phyloP scores from a whole-genome alignment of 805 yeast genomes.

The Wickerhamiella lipophila region DNA sequence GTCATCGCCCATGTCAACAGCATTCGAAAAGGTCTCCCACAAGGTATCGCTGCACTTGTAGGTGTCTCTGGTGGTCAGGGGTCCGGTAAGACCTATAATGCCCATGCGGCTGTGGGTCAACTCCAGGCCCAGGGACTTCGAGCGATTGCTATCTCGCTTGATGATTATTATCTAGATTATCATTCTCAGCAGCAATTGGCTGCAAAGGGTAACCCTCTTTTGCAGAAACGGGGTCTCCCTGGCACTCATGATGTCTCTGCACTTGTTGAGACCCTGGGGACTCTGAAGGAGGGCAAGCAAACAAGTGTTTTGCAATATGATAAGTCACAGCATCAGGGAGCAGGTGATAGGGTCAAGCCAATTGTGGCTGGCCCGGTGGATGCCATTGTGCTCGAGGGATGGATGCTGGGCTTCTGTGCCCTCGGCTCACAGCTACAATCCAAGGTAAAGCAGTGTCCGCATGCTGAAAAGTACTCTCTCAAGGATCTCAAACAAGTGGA shows the following conservation, averaged over 20 bases:
- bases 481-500: slow-evolving; percentile 36
- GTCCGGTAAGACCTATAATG: slow-evolving; percentile 29
- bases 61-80: slow-evolving; percentile 31
- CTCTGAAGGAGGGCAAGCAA: slow-evolving; percentile 23
- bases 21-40: not conserved
- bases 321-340: slow-evolving; percentile 56
- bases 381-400: slow-evolving; percentile 75
- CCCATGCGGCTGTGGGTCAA: slow-evolving; percentile 21
- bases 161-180: slow-evolving; percentile 70
- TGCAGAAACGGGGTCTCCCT: slow-evolving; percentile 78
- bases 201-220: slow-evolving; percentile 36
- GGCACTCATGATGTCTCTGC: slow-evolving; percentile 76
- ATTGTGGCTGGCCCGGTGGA: slow-evolving; percentile 24
- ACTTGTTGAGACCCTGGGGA: slow-evolving; percentile 28
- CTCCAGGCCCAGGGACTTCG: slow-evolving; percentile 29
- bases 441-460: slow-evolving; percentile 14
- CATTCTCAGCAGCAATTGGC: slow-evolving; percentile 43
- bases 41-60: slow-evolving; percentile 12
- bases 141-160: slow-evolving; percentile 48
- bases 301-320: slow-evolving; percentile 57
- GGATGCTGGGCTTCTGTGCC: slow-evolving; percentile 74
- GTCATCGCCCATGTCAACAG: not conserved
- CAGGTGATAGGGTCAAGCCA: slow-evolving; percentile 52
- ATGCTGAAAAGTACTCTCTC: slow-evolving; percentile 23
- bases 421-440: slow-evolving; percentile 25